Evolutionary conservation across 192 early-diverging fungal species (phyloP).

Genomic region (Gryganskiella cystojenkinii): DNA sequence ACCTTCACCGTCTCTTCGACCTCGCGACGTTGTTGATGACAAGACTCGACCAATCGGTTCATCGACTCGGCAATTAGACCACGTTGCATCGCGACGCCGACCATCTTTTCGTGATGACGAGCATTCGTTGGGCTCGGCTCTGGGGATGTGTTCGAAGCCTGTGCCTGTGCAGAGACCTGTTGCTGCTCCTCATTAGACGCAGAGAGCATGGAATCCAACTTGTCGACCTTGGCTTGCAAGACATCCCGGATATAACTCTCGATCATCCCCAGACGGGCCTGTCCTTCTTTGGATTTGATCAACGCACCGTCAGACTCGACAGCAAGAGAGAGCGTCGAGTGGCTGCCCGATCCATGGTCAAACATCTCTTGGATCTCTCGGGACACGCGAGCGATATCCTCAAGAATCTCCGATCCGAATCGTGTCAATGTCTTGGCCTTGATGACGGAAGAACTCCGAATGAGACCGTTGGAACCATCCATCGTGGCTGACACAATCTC

Average conservation of each 20-base stretch:
- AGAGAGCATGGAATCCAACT: slow-evolving; percentile 30
- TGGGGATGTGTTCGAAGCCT: slow-evolving; percentile 1
- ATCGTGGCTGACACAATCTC: slow-evolving; percentile 6
- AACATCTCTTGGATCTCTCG: slow-evolving; percentile 44
- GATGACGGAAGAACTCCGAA: slow-evolving; percentile 8
- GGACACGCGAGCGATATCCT: slow-evolving; percentile 38
- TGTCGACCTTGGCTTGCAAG: slow-evolving; percentile 24
- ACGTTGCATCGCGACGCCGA: slow-evolving; percentile 48
- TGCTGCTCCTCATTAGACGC: slow-evolving; percentile 23
- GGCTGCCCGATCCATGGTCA: slow-evolving; percentile 24
- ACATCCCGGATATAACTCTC: slow-evolving; percentile 34
- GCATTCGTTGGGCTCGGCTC: slow-evolving; percentile 11
- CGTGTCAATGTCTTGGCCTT: slow-evolving; percentile 40
- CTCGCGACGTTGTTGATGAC: slow-evolving; percentile 31
- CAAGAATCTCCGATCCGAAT: slow-evolving; percentile 41
- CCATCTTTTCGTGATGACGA: slow-evolving; percentile 43
- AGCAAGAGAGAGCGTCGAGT: slow-evolving; percentile 23
- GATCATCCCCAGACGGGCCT: slow-evolving; percentile 25
- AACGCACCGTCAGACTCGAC: slow-evolving; percentile 37
- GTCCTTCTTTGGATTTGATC: slow-evolving; percentile 34
- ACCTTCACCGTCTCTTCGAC: slow-evolving; percentile 31
- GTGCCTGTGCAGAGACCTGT: slow-evolving; percentile 2
- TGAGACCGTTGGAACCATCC: neutral
- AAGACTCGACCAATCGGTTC: slow-evolving; percentile 38
- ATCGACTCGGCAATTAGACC: slow-evolving; percentile 39